A percentile compares a stretch with the other conserved stretches of the same genome.
phyloP scores from a whole-genome alignment of 2,329 filamentous ascomycete genomes.

The Chlorencoelia australis region DNA sequence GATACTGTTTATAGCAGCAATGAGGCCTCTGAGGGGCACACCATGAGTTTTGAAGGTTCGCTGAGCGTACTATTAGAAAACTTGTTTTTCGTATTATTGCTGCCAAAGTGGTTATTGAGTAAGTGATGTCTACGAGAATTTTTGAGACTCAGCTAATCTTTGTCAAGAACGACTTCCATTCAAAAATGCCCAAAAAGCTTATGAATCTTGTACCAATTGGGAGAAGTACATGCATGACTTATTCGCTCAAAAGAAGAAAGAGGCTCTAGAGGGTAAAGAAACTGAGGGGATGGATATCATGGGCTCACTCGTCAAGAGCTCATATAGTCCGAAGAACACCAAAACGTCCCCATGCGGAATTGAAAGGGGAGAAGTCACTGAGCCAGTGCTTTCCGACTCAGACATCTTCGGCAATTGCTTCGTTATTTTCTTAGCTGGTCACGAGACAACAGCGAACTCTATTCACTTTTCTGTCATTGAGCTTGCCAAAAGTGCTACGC shows the following conservation, averaged over 20 bases:
- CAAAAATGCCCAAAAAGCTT: conserved; percentile 34
- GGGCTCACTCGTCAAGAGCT: conserved; percentile 37
- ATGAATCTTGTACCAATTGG: conserved; percentile 43
- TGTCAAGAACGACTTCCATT: conserved; percentile 32
- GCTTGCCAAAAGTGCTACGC: conserved; percentile 53
- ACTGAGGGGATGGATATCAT: conserved; percentile 45
- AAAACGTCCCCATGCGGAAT: conserved; percentile 32
- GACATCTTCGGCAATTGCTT: conserved; percentile 68
- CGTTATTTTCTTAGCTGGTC: conserved; percentile 60
- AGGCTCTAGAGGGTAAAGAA: conserved; percentile 30
- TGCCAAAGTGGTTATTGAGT: conserved; percentile 41
- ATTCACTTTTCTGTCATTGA: conserved; percentile 62
- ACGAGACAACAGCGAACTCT: conserved; percentile 71
- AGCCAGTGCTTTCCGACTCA: conserved; percentile 44
- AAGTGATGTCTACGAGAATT: conserved; percentile 14
- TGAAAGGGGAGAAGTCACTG: conserved; percentile 41
- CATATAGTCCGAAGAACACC: conserved; percentile 28
- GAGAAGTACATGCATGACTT: conserved; percentile 53
- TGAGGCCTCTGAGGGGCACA: conserved; percentile 32
- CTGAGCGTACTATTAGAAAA: conserved; percentile 43
- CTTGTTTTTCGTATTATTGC: conserved; percentile 41
- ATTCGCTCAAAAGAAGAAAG: conserved; percentile 40
- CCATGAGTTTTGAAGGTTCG: conserved; percentile 45
- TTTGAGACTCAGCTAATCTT: conserved; percentile 1
- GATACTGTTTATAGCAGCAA: conserved; percentile 31